Evolutionary conservation across 2,329 filamentous ascomycete species (phyloP).

Genomic region (Ophiobolus disseminans): DNA sequence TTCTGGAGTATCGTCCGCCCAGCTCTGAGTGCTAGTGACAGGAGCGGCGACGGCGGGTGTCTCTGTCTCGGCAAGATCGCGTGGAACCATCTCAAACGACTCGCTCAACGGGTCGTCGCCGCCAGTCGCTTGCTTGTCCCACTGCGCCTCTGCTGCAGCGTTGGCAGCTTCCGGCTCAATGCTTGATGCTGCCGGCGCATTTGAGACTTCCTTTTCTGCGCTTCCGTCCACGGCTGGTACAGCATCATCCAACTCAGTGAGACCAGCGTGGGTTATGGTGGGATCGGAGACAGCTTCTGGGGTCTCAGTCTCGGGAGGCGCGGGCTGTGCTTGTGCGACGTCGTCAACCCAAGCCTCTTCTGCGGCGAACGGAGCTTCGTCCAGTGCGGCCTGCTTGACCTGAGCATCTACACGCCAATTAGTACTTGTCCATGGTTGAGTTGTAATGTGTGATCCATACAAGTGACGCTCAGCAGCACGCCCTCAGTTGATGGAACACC

Average conservation of each 20-base stretch:
- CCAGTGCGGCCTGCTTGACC: constrained; percentile 61
- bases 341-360: constrained; percentile 60
- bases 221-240: constrained; percentile 40
- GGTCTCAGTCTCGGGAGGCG: constrained; percentile 43
- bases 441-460: constrained; percentile 61
- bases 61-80: constrained; percentile 77
- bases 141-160: constrained; percentile 68
- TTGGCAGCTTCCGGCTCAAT: constrained; percentile 54
- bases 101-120: constrained; percentile 64
- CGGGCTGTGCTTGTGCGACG: constrained; percentile 53
- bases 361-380: constrained; percentile 62
- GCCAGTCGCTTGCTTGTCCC: constrained; percentile 63
- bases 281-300: constrained; percentile 63
- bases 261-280: constrained; percentile 69
- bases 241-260: constrained; percentile 68
- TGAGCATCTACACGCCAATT: constrained; percentile 58
- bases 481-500: constrained; percentile 69
- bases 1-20: constrained; percentile 75
- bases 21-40: constrained; percentile 74
- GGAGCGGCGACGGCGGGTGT: constrained; percentile 60
- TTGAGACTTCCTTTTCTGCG: constrained; percentile 33
- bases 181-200: constrained; percentile 46
- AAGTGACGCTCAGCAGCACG: constrained; percentile 71
- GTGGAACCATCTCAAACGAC: constrained; percentile 77
- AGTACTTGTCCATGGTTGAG: constrained; percentile 5